Evolutionary conservation across 192 early-diverging fungal species (phyloP).

Genomic region (Backusella macrospora): DNA sequence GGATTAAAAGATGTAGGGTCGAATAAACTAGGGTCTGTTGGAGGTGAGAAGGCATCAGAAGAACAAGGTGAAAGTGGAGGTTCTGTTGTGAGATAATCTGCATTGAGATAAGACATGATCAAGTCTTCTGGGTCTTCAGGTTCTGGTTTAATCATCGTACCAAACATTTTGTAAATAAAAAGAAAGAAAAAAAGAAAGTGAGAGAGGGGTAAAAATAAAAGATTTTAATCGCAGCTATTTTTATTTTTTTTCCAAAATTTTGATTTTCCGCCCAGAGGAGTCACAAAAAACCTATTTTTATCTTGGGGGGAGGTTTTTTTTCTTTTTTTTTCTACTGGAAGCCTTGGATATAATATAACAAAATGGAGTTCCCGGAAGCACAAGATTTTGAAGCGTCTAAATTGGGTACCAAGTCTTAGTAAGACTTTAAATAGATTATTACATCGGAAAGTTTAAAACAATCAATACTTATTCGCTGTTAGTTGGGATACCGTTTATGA

Average conservation of each 20-base stretch:
- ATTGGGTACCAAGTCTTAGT: constrained; percentile 67
- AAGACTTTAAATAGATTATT: constrained; percentile 17
- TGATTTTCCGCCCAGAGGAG: background rate
- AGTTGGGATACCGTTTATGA: constrained; percentile 88
- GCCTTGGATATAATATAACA: background rate
- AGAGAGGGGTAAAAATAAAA: background rate
- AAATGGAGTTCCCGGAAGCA: constrained; percentile 17
- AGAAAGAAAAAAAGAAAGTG: background rate
- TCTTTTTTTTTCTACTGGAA: background rate
- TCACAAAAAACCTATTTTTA: background rate
- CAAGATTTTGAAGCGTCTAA: constrained; percentile 55
- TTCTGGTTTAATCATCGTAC: constrained; percentile 8
- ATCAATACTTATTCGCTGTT: background rate
- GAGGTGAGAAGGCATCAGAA: background rate
- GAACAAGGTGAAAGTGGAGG: background rate
- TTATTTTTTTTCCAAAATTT: too few species aligned
- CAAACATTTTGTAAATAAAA: background rate
- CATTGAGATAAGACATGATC: constrained; percentile 35
- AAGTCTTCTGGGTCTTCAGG: constrained; percentile 36
- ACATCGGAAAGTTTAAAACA: too few species aligned
- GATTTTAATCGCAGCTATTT: too few species aligned
- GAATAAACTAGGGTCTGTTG: background rate
- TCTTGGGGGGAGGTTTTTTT: background rate
- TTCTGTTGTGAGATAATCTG: constrained; percentile 27
- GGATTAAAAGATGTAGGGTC: background rate